phyloP scores from a whole-genome alignment of 208 protist species.

The Trypanosomatidae sp. region DNA sequence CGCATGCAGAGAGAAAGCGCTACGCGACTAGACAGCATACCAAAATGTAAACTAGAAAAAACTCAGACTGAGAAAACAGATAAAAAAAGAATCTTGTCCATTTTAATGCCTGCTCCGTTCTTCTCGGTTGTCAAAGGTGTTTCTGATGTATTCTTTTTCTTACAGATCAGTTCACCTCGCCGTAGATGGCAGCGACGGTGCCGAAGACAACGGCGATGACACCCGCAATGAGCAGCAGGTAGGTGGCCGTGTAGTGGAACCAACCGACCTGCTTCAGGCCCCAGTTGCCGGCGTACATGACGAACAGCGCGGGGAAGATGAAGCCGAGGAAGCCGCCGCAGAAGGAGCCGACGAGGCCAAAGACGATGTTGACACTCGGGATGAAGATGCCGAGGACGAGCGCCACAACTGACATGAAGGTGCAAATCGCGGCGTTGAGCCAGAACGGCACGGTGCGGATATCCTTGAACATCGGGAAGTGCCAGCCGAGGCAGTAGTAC shows the following conservation, averaged over 20 bases:
- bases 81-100: too few species aligned
- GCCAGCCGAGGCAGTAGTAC: slow-evolving; percentile 45
- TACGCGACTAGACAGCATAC: too few species aligned
- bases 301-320: slow-evolving; percentile 64
- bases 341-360: slow-evolving; percentile 57
- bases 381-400: slow-evolving; percentile 67
- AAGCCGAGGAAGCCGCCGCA: slow-evolving; percentile 63
- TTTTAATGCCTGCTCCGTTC: too few species aligned
- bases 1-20: too few species aligned
- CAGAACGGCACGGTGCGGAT: slow-evolving; percentile 43
- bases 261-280: slow-evolving; percentile 30
- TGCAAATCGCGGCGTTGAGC: too few species aligned
- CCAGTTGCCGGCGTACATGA: slow-evolving; percentile 59
- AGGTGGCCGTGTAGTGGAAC: slow-evolving; percentile 46
- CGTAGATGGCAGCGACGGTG: slow-evolving; percentile 54
- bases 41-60: too few species aligned
- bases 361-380: slow-evolving; percentile 70
- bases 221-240: slow-evolving; percentile 47
- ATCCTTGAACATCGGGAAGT: too few species aligned
- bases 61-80: too few species aligned
- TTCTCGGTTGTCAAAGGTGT: neutral
- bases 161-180: slow-evolving; percentile 1
- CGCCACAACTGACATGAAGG: too few species aligned
- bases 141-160: too few species aligned
- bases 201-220: slow-evolving; percentile 62